Conservation (phyloP, 108 stramenopile species). For the Stephanodiscus triporus region DNA sequence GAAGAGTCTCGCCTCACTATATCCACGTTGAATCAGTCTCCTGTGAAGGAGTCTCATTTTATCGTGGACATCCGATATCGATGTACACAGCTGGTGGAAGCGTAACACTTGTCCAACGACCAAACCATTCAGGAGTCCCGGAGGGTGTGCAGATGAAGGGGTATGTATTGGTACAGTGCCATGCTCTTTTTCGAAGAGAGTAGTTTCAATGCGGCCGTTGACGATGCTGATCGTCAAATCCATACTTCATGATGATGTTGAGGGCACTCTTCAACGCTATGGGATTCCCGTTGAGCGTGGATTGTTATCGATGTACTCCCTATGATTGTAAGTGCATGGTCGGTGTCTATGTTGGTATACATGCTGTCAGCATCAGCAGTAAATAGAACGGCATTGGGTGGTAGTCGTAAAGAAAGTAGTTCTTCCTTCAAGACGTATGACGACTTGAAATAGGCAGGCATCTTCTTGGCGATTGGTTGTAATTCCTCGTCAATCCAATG, state of each 20-base stretch:
- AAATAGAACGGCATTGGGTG: slow-evolving; percentile 18
- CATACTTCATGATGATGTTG: slow-evolving; percentile 12
- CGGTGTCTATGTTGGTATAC: slow-evolving; percentile 39
- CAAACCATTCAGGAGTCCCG: slow-evolving; percentile 10
- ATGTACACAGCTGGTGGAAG: too few relatives aligned
- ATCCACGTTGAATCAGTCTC: too few relatives aligned
- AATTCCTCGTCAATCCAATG: not conserved
- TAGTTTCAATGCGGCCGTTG: slow-evolving; percentile 1
- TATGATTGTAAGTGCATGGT: not conserved
- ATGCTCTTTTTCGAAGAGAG: slow-evolving; percentile 24
- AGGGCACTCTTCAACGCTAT: slow-evolving; percentile 26
- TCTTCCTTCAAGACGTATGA: not conserved
- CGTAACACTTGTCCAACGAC: slow-evolving; percentile 22
- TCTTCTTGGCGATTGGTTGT: not conserved
- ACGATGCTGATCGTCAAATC: slow-evolving; percentile 29
- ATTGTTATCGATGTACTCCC: slow-evolving; percentile 2
- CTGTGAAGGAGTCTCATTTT: too few relatives aligned
- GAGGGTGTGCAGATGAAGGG: too few relatives aligned
- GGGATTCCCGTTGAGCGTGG: not conserved
- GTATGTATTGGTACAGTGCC: slow-evolving; percentile 19
- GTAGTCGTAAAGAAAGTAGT: not conserved
- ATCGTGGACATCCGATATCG: too few relatives aligned
- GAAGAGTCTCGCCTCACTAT: too few relatives aligned
- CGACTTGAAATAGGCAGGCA: not conserved
- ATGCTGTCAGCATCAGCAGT: slow-evolving; percentile 30